phyloP scores from a whole-genome alignment of 2,329 filamentous ascomycete species.

The Monosporascus ibericus region DNA sequence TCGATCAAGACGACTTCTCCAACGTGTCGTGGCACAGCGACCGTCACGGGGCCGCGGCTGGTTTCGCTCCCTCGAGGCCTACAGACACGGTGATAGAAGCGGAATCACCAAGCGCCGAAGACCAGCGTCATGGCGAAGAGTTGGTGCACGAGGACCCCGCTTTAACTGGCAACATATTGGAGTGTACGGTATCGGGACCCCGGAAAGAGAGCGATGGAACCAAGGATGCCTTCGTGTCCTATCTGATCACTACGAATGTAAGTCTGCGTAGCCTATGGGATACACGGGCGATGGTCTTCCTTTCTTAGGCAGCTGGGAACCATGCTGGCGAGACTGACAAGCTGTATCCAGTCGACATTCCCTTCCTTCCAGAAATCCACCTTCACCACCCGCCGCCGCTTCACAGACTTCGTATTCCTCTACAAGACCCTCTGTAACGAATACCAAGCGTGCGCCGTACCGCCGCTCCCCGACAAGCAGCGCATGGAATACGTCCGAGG shows the following conservation, averaged over 20 bases:
- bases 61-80: slow-evolving; percentile 16
- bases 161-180: slow-evolving; percentile 67
- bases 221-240: slow-evolving; percentile 95
- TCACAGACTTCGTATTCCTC: slow-evolving; percentile 96
- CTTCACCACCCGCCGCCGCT: slow-evolving; percentile 78
- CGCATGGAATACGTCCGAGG: slow-evolving; percentile 98
- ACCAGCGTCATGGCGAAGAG: slow-evolving; percentile 38
- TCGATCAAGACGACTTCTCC: slow-evolving; percentile 67
- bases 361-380: slow-evolving; percentile 81
- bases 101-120: slow-evolving; percentile 20
- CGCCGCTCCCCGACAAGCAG: slow-evolving; percentile 94
- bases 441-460: slow-evolving; percentile 86
- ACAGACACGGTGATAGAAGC: slow-evolving; percentile 19
- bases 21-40: slow-evolving; percentile 73
- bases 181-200: slow-evolving; percentile 76
- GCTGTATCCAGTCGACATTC: slow-evolving; percentile 69
- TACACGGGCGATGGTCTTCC: background rate
- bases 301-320: background rate
- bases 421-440: slow-evolving; percentile 85
- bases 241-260: slow-evolving; percentile 87
- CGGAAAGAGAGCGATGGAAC: slow-evolving; percentile 95
- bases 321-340: slow-evolving; percentile 4
- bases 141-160: slow-evolving; percentile 44
- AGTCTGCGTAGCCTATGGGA: slow-evolving; percentile 5
- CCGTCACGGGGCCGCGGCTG: slow-evolving; percentile 37